phyloP scores from a whole-genome alignment of 2,329 filamentous ascomycete genomes.

The Colletotrichum noveboracense region DNA sequence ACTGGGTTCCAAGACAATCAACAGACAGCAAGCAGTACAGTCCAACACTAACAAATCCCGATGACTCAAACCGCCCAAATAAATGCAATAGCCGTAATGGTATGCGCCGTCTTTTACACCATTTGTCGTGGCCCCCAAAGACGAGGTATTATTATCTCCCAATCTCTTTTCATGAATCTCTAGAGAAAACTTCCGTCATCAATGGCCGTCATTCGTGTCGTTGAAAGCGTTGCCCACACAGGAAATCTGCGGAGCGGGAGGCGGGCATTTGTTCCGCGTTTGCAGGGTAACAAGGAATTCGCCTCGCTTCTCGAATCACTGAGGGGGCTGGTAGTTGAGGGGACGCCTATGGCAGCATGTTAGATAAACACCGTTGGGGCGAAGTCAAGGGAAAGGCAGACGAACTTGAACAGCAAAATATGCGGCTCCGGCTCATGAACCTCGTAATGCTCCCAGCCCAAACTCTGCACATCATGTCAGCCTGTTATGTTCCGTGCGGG shows the following conservation, averaged over 20 bases:
- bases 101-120: slow-evolving; percentile 20
- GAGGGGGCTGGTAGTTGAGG: slow-evolving; percentile 82
- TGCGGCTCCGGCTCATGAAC: slow-evolving; percentile 98
- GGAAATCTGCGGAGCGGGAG: slow-evolving; percentile 3
- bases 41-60: slow-evolving; percentile 16
- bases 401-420: slow-evolving; percentile 97
- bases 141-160: slow-evolving; percentile 19
- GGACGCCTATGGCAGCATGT: slow-evolving; percentile 64
- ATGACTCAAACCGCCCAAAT: slow-evolving; percentile 20
- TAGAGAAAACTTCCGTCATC: slow-evolving; percentile 29
- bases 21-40: slow-evolving; percentile 19
- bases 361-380: background rate
- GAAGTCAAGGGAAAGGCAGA: slow-evolving; percentile 22
- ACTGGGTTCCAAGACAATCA: slow-evolving; percentile 14
- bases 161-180: slow-evolving; percentile 14
- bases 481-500: background rate
- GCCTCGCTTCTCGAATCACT: slow-evolving; percentile 38
- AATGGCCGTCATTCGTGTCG: slow-evolving; percentile 22
- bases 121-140: slow-evolving; percentile 13
- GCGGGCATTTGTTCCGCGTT: slow-evolving; percentile 10
- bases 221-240: slow-evolving; percentile 14
- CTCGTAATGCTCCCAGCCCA: slow-evolving; percentile 99
- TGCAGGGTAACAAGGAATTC: slow-evolving; percentile 13
- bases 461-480: slow-evolving; percentile 65
- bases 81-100: slow-evolving; percentile 21